Base-by-base conservation (phyloP, 108 stramenopile genomes). In the Ochromonas danica region DNA sequence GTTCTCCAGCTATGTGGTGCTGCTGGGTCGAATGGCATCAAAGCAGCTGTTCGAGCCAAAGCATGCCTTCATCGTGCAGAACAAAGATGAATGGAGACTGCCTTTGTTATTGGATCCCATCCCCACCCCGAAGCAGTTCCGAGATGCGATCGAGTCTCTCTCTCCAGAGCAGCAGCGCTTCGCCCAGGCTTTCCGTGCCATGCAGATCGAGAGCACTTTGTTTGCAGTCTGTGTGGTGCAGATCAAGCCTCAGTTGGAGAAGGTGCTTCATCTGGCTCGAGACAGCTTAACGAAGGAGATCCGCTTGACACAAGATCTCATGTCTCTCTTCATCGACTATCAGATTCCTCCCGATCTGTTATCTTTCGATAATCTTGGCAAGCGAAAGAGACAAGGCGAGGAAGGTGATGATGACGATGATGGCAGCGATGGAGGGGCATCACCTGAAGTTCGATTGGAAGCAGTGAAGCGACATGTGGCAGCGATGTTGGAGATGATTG, bases 41-140 rank as follows among this genome's bases (percentile, higher is more conserved):
- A 72, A 85, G 0, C 77, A 87, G 40, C 71, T 72, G n/a, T 86
- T 95, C 39, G 84, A 87, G 2, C 94, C 94, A 6, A 85, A 91
- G 84, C 88, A 92, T 82, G 94, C 93, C 0, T 89, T 92, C 61
- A 91, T 95, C 42, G 39, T 95, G 2, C 85, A 87, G 35, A 92
- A 95, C 86, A 95, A 95, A 87, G 94, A 95, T 78, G 92, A 93
- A 60, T 82, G 91, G 2, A 42, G 91, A 6, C 89, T 95, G 65
- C 92, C 94, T 0, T 45, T 95, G 40, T 77, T 93, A 3, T 40
- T 90, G 14, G 87, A 91, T 28, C 88, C 87, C 31, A 67, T 95
- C 61, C 94, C 94, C 36, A 89, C 88, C 0, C 90, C 94, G 0
- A 91, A 92, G 82, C 91, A 90, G 61, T 95, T 95, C 85, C 86